Percentiles rank a stretch among this genome's conserved stretches.
Evolutionary conservation across 768 basidiomycete genomes (phyloP).

Genomic region (Russula earlei): DNA sequence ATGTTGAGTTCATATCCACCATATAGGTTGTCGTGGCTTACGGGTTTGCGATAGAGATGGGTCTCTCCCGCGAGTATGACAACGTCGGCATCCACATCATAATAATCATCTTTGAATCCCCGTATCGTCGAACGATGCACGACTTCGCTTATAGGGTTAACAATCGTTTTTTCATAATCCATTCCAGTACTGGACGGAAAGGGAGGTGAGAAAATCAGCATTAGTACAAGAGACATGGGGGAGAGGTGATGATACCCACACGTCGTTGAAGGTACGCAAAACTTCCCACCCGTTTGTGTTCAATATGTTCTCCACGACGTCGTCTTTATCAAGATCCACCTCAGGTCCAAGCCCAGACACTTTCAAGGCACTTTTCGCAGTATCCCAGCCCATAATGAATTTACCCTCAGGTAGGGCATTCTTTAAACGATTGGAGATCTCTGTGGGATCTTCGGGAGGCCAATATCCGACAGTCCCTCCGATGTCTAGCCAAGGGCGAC

Average conservation of each 20-base stretch:
- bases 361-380: background rate
- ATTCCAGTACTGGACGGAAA: slow-evolving; percentile 25
- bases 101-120: slow-evolving; percentile 35
- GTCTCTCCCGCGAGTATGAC: slow-evolving; percentile 33
- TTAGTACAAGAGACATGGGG: background rate
- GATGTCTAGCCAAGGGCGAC: slow-evolving; percentile 8
- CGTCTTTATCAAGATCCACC: slow-evolving; percentile 22
- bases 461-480: slow-evolving; percentile 15
- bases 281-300: slow-evolving; percentile 33
- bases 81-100: slow-evolving; percentile 28
- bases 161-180: slow-evolving; percentile 35
- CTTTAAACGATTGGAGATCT: background rate
- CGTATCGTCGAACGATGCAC: slow-evolving; percentile 29
- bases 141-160: slow-evolving; percentile 31
- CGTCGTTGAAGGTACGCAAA: slow-evolving; percentile 32
- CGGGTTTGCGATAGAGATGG: slow-evolving; percentile 33
- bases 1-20: background rate
- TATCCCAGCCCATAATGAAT: background rate
- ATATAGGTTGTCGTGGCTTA: slow-evolving; percentile 17
- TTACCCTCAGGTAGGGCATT: background rate
- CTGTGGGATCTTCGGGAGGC: background rate
- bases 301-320: slow-evolving; percentile 27
- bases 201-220: background rate
- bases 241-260: slow-evolving; percentile 27
- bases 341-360: background rate